A percentile compares a stretch with the other conserved stretches of the same genome.
These are phyloP conservation scores for Hemisphaericaspora nanyangensis DNA, from an alignment of 805 yeast genomes.

Conservation along the genomic window DNA sequence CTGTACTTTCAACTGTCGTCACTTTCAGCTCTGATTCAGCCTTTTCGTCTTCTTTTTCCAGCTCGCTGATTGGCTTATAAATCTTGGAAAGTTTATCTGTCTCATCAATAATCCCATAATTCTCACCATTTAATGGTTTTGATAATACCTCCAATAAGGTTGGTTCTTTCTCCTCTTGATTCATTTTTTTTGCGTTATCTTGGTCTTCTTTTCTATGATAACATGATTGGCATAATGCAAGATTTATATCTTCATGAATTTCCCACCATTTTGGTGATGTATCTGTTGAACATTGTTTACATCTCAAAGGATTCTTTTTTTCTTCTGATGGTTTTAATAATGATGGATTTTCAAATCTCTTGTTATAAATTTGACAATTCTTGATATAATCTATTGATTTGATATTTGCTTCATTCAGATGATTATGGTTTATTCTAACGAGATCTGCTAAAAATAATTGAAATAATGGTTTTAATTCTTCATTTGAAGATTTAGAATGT, in stretches of 20 bases:
- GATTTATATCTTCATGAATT: neutral
- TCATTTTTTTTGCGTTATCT: constrained; percentile 11
- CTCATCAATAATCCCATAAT: constrained; percentile 27
- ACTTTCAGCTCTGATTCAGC: no score
- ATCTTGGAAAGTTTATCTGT: constrained; percentile 17
- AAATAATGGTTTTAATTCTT: constrained; percentile 33
- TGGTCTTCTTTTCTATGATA: constrained; percentile 17
- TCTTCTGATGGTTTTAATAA: neutral
- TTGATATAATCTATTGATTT: constrained; percentile 27
- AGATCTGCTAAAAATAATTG: constrained; percentile 38
- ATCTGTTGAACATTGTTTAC: constrained; percentile 20
- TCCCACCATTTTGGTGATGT: constrained; percentile 40
- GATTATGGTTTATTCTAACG: constrained; percentile 9
- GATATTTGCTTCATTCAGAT: constrained; percentile 30
- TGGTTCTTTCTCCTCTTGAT: constrained; percentile 7
- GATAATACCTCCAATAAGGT: constrained; percentile 20
- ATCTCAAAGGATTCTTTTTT: constrained; percentile 3
- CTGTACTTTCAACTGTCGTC: neutral
- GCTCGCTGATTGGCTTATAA: neutral
- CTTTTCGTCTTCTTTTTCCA: neutral
- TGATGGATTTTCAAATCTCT: neutral
- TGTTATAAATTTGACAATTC: constrained; percentile 1
- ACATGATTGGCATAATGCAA: constrained; percentile 28
- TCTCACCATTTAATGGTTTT: constrained; percentile 28
- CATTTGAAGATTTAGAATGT: constrained; percentile 9